These are phyloP conservation scores for Meripilus lineatus DNA, from an alignment of 1,284 basidiomycete species.

Conservation along the genomic window DNA sequence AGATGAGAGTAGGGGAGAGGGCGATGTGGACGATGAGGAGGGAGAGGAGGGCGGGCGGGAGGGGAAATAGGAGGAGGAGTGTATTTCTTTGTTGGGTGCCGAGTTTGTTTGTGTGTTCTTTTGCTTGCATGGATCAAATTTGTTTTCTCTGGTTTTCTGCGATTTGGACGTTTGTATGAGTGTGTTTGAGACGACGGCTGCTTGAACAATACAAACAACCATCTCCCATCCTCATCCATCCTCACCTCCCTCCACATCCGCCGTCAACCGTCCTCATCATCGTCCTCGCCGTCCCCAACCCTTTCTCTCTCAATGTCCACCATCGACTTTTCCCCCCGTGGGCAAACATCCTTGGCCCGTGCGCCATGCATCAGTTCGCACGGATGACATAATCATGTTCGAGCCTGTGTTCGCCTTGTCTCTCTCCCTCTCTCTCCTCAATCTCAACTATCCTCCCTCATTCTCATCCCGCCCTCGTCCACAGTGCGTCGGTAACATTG, in stretches of 20 bases:
- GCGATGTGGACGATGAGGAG: slow-evolving; percentile 6
- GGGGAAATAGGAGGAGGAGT: slow-evolving; percentile 18
- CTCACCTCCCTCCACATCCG: slow-evolving; percentile 10
- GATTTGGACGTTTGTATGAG: slow-evolving; percentile 61
- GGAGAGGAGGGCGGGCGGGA: not conserved
- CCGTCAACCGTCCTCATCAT: slow-evolving; percentile 16
- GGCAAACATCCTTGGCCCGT: slow-evolving; percentile 26
- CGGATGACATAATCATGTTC: slow-evolving; percentile 30
- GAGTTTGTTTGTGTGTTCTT: slow-evolving; percentile 61
- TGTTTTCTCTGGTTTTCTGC: slow-evolving; percentile 71
- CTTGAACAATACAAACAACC: slow-evolving; percentile 33
- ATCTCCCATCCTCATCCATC: slow-evolving; percentile 15
- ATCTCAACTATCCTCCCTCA: slow-evolving; percentile 10
- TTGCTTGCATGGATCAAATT: slow-evolving; percentile 39
- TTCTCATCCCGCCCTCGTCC: slow-evolving; percentile 5
- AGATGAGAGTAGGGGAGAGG: not conserved
- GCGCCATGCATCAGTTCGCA: slow-evolving; percentile 27
- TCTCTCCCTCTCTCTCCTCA: slow-evolving; percentile 4
- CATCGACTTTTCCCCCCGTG: too few species aligned
- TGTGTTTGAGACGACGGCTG: slow-evolving; percentile 43
- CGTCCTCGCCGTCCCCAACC: slow-evolving; percentile 14
- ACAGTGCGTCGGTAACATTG: slow-evolving; percentile 5
- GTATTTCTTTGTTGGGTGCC: slow-evolving; percentile 20
- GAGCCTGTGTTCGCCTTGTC: slow-evolving; percentile 12
- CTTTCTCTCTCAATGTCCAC: slow-evolving; percentile 5